Conservation (phyloP, 768 basidiomycete species). For the Infundibulicybe gibba region DNA sequence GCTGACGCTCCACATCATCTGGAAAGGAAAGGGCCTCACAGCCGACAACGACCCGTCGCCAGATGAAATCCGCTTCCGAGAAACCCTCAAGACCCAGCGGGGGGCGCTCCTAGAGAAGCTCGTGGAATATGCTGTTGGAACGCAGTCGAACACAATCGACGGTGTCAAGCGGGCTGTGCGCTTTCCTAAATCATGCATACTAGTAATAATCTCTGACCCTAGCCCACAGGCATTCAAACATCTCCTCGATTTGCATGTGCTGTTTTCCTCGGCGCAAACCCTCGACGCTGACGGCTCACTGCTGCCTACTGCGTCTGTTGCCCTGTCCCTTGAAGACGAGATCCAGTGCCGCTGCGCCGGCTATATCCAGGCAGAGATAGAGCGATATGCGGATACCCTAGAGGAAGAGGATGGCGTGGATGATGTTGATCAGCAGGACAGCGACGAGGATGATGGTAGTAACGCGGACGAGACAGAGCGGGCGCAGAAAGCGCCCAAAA, state of each 20-base stretch:
- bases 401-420: constrained; percentile 35
- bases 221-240: constrained; percentile 73
- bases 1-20: constrained; percentile 75
- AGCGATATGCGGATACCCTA: constrained; percentile 73
- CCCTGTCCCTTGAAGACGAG: constrained; percentile 73
- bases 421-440: constrained; percentile 35
- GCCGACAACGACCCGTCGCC: constrained; percentile 45
- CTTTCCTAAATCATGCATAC: not conserved
- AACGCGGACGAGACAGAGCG: constrained; percentile 20
- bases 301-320: constrained; percentile 47
- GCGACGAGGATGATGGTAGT: constrained; percentile 26
- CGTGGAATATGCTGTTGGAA: constrained; percentile 79
- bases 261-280: constrained; percentile 58
- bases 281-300: constrained; percentile 38
- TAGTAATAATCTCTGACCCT: constrained; percentile 1
- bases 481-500: constrained; percentile 17
- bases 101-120: constrained; percentile 73
- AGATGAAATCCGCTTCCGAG: constrained; percentile 54
- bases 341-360: constrained; percentile 87
- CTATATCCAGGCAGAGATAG: constrained; percentile 87
- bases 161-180: constrained; percentile 77
- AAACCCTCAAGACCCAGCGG: constrained; percentile 61
- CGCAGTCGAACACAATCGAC: constrained; percentile 80
- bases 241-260: constrained; percentile 74
- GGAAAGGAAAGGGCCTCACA: constrained; percentile 69